These are phyloP conservation scores for Rhizoctonia solani DNA, from an alignment of 1,284 basidiomycete genomes.

Conservation along the genomic window DNA sequence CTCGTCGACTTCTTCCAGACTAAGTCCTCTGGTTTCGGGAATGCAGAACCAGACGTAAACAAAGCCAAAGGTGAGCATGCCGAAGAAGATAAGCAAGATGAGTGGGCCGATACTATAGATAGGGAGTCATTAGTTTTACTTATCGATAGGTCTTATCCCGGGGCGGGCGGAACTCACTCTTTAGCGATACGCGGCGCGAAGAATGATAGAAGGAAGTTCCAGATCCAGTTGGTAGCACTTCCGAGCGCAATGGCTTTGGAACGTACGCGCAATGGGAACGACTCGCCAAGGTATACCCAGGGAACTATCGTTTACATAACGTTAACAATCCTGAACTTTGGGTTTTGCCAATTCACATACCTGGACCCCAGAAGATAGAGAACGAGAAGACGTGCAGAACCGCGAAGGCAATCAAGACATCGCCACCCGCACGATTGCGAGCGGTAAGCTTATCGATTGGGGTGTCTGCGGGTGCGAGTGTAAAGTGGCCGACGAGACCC, in stretches of 20 bases:
- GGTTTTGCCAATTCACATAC: slow-evolving; percentile 1
- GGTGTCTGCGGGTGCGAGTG: slow-evolving; percentile 59
- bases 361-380: slow-evolving; percentile 73
- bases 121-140: slow-evolving; percentile 4
- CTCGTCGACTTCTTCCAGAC: slow-evolving; percentile 79
- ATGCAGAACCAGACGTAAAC: slow-evolving; percentile 70
- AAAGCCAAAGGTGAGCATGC: slow-evolving; percentile 71
- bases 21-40: slow-evolving; percentile 76
- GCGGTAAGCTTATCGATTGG: slow-evolving; percentile 53
- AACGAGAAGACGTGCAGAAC: slow-evolving; percentile 75
- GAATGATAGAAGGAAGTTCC: slow-evolving; percentile 76
- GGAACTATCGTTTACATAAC: slow-evolving; percentile 48
- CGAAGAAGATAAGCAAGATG: slow-evolving; percentile 76
- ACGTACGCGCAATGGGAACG: slow-evolving; percentile 73
- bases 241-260: slow-evolving; percentile 76
- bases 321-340: not conserved
- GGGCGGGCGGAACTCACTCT: slow-evolving; percentile 43
- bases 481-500: slow-evolving; percentile 71
- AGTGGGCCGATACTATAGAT: slow-evolving; percentile 64
- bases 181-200: slow-evolving; percentile 69
- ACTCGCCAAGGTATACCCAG: slow-evolving; percentile 66
- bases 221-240: slow-evolving; percentile 65
- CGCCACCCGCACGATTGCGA: slow-evolving; percentile 63
- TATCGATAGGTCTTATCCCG: slow-evolving; percentile 16
- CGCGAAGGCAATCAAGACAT: slow-evolving; percentile 73